Evolutionary conservation across 768 basidiomycete species (phyloP).

Genomic region (Suillus cothurnatus): DNA sequence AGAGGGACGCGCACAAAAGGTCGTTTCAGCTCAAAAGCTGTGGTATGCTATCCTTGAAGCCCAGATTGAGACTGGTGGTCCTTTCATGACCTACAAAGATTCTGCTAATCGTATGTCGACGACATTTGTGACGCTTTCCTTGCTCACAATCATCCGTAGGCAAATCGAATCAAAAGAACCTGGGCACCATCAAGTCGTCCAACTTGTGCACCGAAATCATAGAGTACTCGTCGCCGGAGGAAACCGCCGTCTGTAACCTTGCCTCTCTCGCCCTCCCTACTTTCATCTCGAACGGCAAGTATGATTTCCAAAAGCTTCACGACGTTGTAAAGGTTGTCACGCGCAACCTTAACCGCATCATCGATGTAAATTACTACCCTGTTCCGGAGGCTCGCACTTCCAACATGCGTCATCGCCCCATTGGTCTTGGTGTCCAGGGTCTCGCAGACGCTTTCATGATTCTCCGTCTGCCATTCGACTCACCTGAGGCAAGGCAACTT

Average conservation of each 20-base stretch:
- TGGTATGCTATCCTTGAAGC: constrained; percentile 98
- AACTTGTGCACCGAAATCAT: constrained; percentile 99
- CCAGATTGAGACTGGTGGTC: constrained; percentile 98
- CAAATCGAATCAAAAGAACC: constrained; percentile 98
- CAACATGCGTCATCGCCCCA: constrained; percentile 97
- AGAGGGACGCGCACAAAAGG: constrained; percentile 84
- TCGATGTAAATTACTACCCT: constrained; percentile 96
- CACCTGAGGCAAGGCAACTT: constrained; percentile 78
- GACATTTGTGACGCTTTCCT: not conserved
- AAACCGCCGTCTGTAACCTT: constrained; percentile 97
- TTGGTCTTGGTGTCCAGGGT: constrained; percentile 97
- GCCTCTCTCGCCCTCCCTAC: constrained; percentile 95
- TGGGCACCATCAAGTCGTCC: constrained; percentile 98
- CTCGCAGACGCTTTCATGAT: constrained; percentile 99
- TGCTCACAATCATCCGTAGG: constrained; percentile 42
- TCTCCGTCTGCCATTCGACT: constrained; percentile 94
- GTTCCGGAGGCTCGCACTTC: constrained; percentile 88
- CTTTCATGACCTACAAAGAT: constrained; percentile 99
- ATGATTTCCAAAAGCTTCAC: constrained; percentile 95
- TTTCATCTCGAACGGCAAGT: constrained; percentile 79
- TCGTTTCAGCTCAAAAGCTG: constrained; percentile 92
- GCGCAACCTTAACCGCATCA: constrained; percentile 91
- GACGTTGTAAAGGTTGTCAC: constrained; percentile 92
- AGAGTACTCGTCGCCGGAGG: constrained; percentile 96
- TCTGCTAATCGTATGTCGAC: constrained; percentile 76